Evolutionary conservation across 2,329 filamentous ascomycete genomes (phyloP).

Genomic region (Fusarium sp.): DNA sequence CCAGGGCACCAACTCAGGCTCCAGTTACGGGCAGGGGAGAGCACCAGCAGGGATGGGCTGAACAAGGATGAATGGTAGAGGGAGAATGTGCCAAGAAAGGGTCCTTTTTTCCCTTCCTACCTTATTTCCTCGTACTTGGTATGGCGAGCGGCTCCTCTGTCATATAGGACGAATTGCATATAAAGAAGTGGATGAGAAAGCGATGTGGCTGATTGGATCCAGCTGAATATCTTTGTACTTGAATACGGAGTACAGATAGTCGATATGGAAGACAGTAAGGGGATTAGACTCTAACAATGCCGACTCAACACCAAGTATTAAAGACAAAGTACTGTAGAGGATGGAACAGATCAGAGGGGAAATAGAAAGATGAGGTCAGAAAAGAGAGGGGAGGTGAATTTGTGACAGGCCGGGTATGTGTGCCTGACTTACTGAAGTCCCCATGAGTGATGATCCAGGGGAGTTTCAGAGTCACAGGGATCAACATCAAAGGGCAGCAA

Average conservation of each 20-base stretch:
- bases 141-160: slow-evolving; percentile 5
- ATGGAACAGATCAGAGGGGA: slow-evolving; percentile 2
- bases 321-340: slow-evolving; percentile 3
- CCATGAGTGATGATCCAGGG: slow-evolving; percentile 37
- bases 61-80: slow-evolving; percentile 35
- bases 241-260: not conserved
- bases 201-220: slow-evolving; percentile 5
- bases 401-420: slow-evolving; percentile 5
- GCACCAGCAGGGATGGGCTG: slow-evolving; percentile 11
- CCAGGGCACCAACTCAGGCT: slow-evolving; percentile 36
- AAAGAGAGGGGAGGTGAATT: slow-evolving; percentile 9
- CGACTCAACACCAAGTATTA: not conserved
- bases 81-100: slow-evolving; percentile 35
- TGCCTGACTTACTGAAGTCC: slow-evolving; percentile 6
- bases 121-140: slow-evolving; percentile 14
- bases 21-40: slow-evolving; percentile 37
- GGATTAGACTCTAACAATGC: slow-evolving; percentile 7
- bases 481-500: slow-evolving; percentile 36
- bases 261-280: not conserved
- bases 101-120: slow-evolving; percentile 10
- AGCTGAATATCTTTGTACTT: not conserved
- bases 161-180: not conserved
- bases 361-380: slow-evolving; percentile 22
- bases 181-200: not conserved
- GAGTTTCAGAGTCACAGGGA: slow-evolving; percentile 44